Conservation (phyloP, 2,329 filamentous ascomycete genomes). For the Claviceps sp. region DNA sequence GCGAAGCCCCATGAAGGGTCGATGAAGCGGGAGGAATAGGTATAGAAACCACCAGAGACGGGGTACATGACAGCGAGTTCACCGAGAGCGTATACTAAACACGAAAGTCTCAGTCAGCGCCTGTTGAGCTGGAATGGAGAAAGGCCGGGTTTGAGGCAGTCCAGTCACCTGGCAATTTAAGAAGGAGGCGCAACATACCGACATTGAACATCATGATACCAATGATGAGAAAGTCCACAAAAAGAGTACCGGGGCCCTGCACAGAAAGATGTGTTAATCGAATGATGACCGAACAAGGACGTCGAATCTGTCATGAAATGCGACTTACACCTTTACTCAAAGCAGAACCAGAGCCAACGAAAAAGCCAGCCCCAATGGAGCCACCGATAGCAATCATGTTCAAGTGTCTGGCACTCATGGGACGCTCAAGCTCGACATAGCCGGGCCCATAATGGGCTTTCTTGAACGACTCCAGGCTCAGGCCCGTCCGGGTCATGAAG, state of each 20-base stretch:
- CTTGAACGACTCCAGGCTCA: conserved; percentile 26
- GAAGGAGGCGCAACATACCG: not conserved
- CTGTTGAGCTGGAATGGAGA: not conserved
- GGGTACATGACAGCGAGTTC: conserved; percentile 46
- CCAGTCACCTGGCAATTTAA: not conserved
- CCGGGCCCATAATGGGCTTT: conserved; percentile 20
- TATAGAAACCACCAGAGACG: conserved; percentile 46
- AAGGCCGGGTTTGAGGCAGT: too few relatives aligned
- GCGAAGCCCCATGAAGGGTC: conserved; percentile 44
- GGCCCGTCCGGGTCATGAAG: conserved; percentile 24
- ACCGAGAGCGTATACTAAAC: conserved; percentile 38
- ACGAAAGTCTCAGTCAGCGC: not conserved
- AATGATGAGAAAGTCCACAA: conserved; percentile 7
- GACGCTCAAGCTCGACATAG: conserved; percentile 24
- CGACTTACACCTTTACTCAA: conserved; percentile 36
- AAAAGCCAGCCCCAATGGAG: conserved; percentile 50
- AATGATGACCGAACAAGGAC: not conserved
- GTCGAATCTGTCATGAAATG: not conserved
- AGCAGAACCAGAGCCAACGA: conserved; percentile 44
- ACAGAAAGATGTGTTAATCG: not conserved
- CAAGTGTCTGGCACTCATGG: conserved; percentile 40
- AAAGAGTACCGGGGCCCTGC: conserved; percentile 6
- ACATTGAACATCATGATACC: conserved; percentile 9
- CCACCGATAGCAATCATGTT: conserved; percentile 51
- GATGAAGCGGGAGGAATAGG: conserved; percentile 44